Percentiles rank a stretch among this genome's conserved stretches.
Conservation (phyloP, 164 flowering plant species). For the Santalum album region DNA sequence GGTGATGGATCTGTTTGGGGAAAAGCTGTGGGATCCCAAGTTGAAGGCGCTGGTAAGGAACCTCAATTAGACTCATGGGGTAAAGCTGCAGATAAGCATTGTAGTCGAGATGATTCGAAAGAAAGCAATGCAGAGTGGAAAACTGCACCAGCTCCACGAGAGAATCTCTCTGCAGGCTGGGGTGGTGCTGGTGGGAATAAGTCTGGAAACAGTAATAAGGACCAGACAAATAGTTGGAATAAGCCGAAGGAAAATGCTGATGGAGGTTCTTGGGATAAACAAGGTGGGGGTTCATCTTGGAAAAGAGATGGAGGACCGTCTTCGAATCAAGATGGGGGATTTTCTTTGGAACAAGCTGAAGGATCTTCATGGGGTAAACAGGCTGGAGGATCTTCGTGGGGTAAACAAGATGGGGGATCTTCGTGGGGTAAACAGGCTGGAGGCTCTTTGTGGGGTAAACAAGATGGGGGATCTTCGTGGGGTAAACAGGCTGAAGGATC, state of each 20-base stretch:
- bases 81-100: constrained; percentile 18
- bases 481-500: too few species aligned
- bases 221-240: constrained; percentile 17
- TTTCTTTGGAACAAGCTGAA: too few species aligned
- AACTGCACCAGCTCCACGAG: constrained; percentile 12
- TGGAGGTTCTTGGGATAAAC: constrained; percentile 13
- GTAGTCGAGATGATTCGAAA: constrained; percentile 13
- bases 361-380: too few species aligned
- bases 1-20: constrained; percentile 10
- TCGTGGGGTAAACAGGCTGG: too few species aligned
- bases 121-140: constrained; percentile 23
- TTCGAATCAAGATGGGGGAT: too few species aligned
- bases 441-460: too few species aligned
- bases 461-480: too few species aligned
- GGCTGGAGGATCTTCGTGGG: too few species aligned
- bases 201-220: constrained; percentile 3
- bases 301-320: not conserved
- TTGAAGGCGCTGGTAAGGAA: constrained; percentile 2
- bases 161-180: constrained; percentile 20
- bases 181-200: constrained; percentile 16
- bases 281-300: constrained; percentile 17
- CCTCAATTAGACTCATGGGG: constrained; percentile 23
- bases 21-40: constrained; percentile 13
- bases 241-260: constrained; percentile 14
- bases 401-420: too few species aligned